phyloP scores from a whole-genome alignment of 495 filamentous ascomycete genomes.

The Acidiella bohemica region DNA sequence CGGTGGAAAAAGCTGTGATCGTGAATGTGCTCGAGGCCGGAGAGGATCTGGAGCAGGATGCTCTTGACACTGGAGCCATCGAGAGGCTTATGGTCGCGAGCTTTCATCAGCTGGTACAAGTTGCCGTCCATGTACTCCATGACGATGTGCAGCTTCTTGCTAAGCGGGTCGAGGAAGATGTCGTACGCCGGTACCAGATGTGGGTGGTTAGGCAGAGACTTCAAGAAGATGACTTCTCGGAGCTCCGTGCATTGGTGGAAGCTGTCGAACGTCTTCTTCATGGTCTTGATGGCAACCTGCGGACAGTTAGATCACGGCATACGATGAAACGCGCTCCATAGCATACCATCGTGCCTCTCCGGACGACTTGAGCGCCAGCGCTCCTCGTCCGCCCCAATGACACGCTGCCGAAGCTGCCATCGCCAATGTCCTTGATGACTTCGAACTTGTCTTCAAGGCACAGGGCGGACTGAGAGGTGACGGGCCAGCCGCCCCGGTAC shows the following conservation, averaged over 20 bases:
- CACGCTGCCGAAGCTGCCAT: constrained; percentile 97
- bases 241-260: constrained; percentile 81
- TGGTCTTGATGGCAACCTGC: constrained; percentile 97
- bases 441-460: constrained; percentile 68
- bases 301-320: neutral
- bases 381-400: constrained; percentile 80
- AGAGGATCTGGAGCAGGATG: constrained; percentile 92
- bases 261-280: constrained; percentile 98
- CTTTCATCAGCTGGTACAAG: constrained; percentile 97
- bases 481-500: constrained; percentile 24
- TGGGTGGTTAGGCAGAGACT: constrained; percentile 69
- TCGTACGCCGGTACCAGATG: constrained; percentile 95
- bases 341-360: constrained; percentile 83
- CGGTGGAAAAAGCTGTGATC: constrained; percentile 96
- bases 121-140: constrained; percentile 99
- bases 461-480: constrained; percentile 8
- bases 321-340: neutral
- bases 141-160: constrained; percentile 87
- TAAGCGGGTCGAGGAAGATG: constrained; percentile 95
- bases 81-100: constrained; percentile 82
- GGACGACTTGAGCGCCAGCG: constrained; percentile 76
- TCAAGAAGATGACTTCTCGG: constrained; percentile 90
- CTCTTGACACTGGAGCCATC: constrained; percentile 92
- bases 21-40: constrained; percentile 93
- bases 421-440: constrained; percentile 92